These are phyloP conservation scores for Picocystis sp. DNA, from an alignment of 163 green algal species.

Conservation along the genomic window DNA sequence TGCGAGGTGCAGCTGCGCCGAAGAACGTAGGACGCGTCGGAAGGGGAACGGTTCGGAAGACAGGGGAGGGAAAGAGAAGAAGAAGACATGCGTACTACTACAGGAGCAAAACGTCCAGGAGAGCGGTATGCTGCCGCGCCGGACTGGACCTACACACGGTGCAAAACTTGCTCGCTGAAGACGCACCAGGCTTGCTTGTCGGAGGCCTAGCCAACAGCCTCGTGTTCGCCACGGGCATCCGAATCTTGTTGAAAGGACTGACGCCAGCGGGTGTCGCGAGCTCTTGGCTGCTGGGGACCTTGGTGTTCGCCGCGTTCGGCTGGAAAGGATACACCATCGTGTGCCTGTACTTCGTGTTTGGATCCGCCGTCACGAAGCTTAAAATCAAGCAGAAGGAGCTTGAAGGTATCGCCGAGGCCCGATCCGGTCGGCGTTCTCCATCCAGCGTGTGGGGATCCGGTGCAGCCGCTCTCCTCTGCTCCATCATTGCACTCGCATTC, in stretches of 20 bases:
- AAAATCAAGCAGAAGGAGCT: slow-evolving; percentile 81
- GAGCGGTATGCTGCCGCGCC: too few relatives aligned
- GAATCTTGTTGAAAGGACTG: slow-evolving; percentile 44
- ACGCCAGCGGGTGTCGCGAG: slow-evolving; percentile 46
- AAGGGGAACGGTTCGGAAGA: too few relatives aligned
- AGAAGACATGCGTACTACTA: too few relatives aligned
- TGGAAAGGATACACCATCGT: slow-evolving; percentile 60
- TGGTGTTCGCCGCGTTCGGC: slow-evolving; percentile 66
- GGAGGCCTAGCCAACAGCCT: too few relatives aligned
- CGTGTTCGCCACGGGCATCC: slow-evolving; percentile 14
- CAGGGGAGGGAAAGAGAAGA: too few relatives aligned
- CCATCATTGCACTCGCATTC: slow-evolving; percentile 32
- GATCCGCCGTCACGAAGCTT: slow-evolving; percentile 75
- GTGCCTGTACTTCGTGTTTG: slow-evolving; percentile 89
- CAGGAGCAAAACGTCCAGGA: too few relatives aligned
- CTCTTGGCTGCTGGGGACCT: slow-evolving; percentile 64
- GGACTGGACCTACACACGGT: too few relatives aligned
- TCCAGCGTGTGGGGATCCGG: slow-evolving; percentile 86
- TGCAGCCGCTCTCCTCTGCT: slow-evolving; percentile 61
- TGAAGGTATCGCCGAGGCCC: slow-evolving; percentile 85
- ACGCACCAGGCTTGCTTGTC: too few relatives aligned
- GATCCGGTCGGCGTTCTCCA: slow-evolving; percentile 21
- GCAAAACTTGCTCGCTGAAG: too few relatives aligned
- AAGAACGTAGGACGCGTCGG: too few relatives aligned
- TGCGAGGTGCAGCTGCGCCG: too few relatives aligned